Conservation (phyloP, 2,329 filamentous ascomycete species). For the Fusarium marasasianum region DNA sequence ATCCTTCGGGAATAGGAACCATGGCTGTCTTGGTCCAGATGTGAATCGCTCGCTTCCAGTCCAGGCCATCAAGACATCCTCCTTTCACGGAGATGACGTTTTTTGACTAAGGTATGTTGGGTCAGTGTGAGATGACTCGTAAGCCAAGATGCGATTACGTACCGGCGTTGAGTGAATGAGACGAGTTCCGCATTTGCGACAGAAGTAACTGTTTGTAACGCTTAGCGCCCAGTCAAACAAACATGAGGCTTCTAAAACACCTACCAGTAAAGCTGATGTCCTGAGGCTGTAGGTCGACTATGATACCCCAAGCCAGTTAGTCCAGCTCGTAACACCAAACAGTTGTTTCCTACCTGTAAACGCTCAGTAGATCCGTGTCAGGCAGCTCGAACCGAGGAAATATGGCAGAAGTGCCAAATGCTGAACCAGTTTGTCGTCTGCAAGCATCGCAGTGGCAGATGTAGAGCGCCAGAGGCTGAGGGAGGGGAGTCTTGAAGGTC, state of each 20-base stretch:
- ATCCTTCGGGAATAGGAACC: conserved; percentile 73
- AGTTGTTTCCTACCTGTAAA: conserved; percentile 55
- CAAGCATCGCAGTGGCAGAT: conserved; percentile 78
- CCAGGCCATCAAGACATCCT: conserved; percentile 71
- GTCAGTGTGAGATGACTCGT: conserved; percentile 8
- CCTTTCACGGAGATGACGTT: conserved; percentile 73
- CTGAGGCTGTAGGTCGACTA: conserved; percentile 66
- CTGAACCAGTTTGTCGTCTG: conserved; percentile 70
- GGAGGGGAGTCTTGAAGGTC: conserved; percentile 68
- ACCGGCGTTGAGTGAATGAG: conserved; percentile 70
- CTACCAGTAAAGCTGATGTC: conserved; percentile 67
- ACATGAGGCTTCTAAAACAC: conserved; percentile 14
- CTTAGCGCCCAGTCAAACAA: conserved; percentile 4
- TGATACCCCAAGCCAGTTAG: conserved; percentile 1
- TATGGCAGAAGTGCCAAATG: conserved; percentile 75
- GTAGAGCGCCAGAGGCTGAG: conserved; percentile 70
- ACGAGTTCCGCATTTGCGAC: conserved; percentile 71
- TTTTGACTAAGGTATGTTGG: conserved; percentile 60
- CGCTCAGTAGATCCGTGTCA: conserved; percentile 57
- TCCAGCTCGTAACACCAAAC: not conserved
- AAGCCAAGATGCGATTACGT: conserved; percentile 37
- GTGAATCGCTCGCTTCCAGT: conserved; percentile 69
- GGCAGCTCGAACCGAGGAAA: conserved; percentile 73
- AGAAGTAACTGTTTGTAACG: conserved; percentile 65
- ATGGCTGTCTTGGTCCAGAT: conserved; percentile 75